Evolutionary conservation across 192 early-diverging fungal species (phyloP), one percentile per base, ranked within the genome.

Genomic region (Gamsiella multidivaricata): DNA sequence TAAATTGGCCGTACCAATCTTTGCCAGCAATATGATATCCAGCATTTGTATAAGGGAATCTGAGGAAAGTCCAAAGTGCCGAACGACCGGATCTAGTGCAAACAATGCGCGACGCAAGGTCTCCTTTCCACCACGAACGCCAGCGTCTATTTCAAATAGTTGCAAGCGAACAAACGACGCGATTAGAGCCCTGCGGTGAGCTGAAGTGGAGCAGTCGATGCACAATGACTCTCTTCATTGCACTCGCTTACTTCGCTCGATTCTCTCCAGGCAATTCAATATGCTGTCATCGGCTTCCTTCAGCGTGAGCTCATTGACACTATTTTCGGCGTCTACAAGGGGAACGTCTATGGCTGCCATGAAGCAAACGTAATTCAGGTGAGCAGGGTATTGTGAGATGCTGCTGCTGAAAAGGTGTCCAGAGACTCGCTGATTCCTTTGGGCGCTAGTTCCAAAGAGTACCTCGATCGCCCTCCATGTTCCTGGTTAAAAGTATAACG

Each of bases 121-220:
- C 6, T 55, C 28, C n/a, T 69, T 69, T 25, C 71, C 79, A 18
- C 70, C 82, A 43, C 59, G 64, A 14, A 78, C 63, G 3, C 64
- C 62, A 3, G 57, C 69, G 59, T 81, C 82, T 83, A 75, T 31
- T n/a, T n/a, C n/a, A n/a, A n/a, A n/a, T n/a, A n/a, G n/a, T n/a
- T n/a, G n/a, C n/a, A n/a, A n/a, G n/a, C n/a, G n/a, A n/a, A n/a
- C 10, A 20, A 54, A 42, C 28, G 11, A 18, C 28, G 2, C 45
- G 12, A 46, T 18, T 5, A 18, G 17, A n/a, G n/a, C 6, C 45
- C 10, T n/a, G n/a, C n/a, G n/a, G n/a, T n/a, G n/a, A 46, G 17
- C n/a, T 18, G 17, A 46, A 46, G 45, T 18, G n/a, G 12, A 5
- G 45, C 45, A 18, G 33, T 25, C 17, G 29, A 0, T 61, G 32